Evolutionary conservation across 345 rosid genomes (phyloP), one percentile per base, ranked within the genome.

Genomic region (Euphorbia pulcherrima): DNA sequence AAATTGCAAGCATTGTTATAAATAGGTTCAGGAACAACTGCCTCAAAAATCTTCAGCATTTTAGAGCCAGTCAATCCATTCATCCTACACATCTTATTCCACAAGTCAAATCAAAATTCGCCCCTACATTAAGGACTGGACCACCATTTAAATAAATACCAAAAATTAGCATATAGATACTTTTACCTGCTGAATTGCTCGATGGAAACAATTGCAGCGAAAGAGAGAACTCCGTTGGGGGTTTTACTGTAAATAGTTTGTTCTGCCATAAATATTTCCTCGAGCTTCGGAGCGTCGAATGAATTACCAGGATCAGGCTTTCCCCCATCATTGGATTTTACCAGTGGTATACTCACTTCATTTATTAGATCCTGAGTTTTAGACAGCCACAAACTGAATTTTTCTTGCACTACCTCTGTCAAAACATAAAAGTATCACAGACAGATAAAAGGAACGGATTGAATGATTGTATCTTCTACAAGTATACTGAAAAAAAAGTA

Each of bases 151-250:
- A 11, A 57, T 1, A 44, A 20, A 57, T 12, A 57, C 14, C 17
- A 23, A 20, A 27, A 20, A 54, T 20, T n/a, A 47, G 28, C 28
- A 35, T 2, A 60, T 16, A 18, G 51, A 61, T 21, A 65, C 13
- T 28, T 66, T 71, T 82, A 91, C 99, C 99, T 90, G 85, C 99
- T 87, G 84, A 94, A 94, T 74, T 94, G 97, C 81, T 91, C 97
- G 51, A 94, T 85, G 62, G 97, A 90, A 64, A 89, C 79, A 40
- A 86, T 77, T 69, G 99, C 94, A 69, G 90, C 87, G 54, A 81
- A 65, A 6, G 97, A 91, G 53, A 94, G 89, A 72, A 70, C 46
- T 48, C 97, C 92, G 40, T 78, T 84, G 0, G 84, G 83, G 35
- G 86, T 89, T 63, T 78, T 72, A 21, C 89, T 73, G n/a, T 74